These are phyloP conservation scores for Dimargaris cristalligena DNA, from an alignment of 192 early-diverging fungal genomes.

Conservation along the genomic window DNA sequence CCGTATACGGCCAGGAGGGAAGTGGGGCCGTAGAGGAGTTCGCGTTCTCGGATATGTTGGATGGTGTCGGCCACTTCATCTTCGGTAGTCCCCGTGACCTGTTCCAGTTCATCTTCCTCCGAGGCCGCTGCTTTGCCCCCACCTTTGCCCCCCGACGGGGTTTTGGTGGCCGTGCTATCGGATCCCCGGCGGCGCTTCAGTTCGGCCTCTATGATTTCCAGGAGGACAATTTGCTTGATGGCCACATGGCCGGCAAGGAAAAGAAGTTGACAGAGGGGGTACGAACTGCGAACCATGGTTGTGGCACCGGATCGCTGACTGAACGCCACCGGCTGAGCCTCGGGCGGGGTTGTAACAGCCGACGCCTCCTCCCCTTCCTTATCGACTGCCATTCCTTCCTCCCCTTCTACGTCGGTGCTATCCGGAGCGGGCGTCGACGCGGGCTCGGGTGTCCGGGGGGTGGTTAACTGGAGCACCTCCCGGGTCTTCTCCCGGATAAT, in stretches of 20 bases:
- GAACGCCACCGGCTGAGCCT: conserved; percentile 8
- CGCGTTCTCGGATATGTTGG: conserved; percentile 70
- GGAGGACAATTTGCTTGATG: conserved; percentile 88
- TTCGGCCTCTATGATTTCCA: conserved; percentile 85
- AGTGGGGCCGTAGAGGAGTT: conserved; percentile 63
- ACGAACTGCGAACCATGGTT: conserved; percentile 38
- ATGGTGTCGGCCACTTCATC: conserved; percentile 92
- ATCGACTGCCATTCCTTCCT: conserved; percentile 17
- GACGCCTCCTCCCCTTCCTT: conserved; percentile 14
- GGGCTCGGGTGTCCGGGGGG: conserved; percentile 4
- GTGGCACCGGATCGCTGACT: background rate
- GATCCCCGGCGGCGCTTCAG: conserved; percentile 64
- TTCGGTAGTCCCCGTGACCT: conserved; percentile 79
- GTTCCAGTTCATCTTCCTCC: conserved; percentile 80
- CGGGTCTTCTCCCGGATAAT: conserved; percentile 53
- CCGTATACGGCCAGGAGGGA: conserved; percentile 70
- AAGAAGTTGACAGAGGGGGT: conserved; percentile 60
- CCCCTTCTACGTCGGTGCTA: background rate
- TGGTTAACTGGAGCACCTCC: conserved; percentile 45
- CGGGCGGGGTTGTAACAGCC: conserved; percentile 16
- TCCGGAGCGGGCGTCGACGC: conserved; percentile 6
- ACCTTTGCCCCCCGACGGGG: conserved; percentile 15
- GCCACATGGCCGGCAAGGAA: conserved; percentile 93
- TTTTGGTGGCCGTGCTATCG: conserved; percentile 21
- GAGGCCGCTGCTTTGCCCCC: too few relatives aligned